These are phyloP conservation scores for Penicillium nordicum DNA, from an alignment of 2,329 filamentous ascomycete genomes.

Conservation along the genomic window DNA sequence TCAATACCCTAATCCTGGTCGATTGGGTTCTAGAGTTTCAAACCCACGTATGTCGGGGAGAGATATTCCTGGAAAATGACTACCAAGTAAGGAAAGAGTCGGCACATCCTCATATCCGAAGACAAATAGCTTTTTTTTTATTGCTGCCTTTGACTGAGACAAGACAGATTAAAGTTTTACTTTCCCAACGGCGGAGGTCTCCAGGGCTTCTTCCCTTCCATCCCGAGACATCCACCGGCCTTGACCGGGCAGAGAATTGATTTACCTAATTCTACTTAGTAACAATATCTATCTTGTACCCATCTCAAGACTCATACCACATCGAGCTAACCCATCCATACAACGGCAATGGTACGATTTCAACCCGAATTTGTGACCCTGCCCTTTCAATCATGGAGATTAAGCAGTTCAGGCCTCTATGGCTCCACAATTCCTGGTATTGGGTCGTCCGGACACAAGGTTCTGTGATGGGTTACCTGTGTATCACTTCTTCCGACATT, in stretches of 20 bases:
- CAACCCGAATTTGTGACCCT: neutral
- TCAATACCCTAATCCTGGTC: neutral
- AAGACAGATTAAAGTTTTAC: slow-evolving; percentile 3
- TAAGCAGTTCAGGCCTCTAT: slow-evolving; percentile 1
- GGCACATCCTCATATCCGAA: neutral
- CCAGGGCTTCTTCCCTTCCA: slow-evolving; percentile 3
- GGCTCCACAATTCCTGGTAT: slow-evolving; percentile 4
- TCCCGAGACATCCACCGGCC: slow-evolving; percentile 8
- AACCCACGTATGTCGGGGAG: neutral
- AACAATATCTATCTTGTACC: neutral
- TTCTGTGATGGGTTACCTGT: slow-evolving; percentile 16
- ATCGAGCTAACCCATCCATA: neutral
- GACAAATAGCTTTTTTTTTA: neutral
- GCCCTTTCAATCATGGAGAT: neutral
- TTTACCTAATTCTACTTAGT: neutral
- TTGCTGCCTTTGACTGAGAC: neutral
- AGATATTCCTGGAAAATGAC: neutral
- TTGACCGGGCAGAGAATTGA: neutral
- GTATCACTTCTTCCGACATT: slow-evolving; percentile 23
- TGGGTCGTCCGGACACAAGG: slow-evolving; percentile 14
- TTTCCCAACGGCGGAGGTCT: slow-evolving; percentile 1
- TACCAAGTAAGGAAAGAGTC: neutral
- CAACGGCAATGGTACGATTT: neutral
- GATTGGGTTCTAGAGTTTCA: neutral
- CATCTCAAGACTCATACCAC: neutral